Evolutionary conservation across 2,329 filamentous ascomycete species (phyloP).

Genomic region (Cadophora sp.): DNA sequence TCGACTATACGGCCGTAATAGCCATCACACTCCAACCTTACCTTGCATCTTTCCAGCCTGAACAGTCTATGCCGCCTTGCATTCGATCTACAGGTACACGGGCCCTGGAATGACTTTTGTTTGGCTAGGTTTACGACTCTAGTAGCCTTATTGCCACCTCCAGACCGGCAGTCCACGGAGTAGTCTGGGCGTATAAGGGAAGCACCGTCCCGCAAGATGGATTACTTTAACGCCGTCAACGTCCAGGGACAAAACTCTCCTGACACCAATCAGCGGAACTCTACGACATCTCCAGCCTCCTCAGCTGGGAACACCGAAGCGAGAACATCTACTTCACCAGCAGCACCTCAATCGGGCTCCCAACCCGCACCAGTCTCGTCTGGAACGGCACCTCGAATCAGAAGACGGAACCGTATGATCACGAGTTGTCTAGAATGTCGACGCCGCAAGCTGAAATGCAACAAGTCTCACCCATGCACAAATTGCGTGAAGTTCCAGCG

Average conservation of each 20-base stretch:
- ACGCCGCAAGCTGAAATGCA: constrained; percentile 79
- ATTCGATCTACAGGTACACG: neutral
- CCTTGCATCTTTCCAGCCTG: neutral
- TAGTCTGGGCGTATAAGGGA: neutral
- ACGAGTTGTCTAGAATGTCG: constrained; percentile 74
- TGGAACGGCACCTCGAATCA: constrained; percentile 36
- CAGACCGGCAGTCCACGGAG: neutral
- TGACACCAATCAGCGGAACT: constrained; percentile 5
- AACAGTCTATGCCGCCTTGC: neutral
- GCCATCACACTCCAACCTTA: neutral
- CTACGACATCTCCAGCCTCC: constrained; percentile 12
- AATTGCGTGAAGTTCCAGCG: constrained; percentile 50
- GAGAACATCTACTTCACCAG: neutral
- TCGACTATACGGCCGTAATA: constrained; percentile 18
- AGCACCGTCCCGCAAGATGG: constrained; percentile 24
- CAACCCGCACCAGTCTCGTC: constrained; percentile 24
- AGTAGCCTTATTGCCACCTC: neutral
- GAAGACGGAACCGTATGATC: constrained; percentile 68
- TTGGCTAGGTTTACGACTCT: constrained; percentile 2
- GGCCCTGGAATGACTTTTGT: neutral
- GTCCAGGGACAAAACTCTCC: constrained; percentile 15
- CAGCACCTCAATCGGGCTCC: neutral
- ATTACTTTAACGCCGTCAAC: constrained; percentile 29
- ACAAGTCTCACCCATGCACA: constrained; percentile 73
- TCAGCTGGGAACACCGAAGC: constrained; percentile 3